Base-by-base conservation (phyloP, 495 filamentous ascomycete species). In the Aspergillus ostianus region DNA sequence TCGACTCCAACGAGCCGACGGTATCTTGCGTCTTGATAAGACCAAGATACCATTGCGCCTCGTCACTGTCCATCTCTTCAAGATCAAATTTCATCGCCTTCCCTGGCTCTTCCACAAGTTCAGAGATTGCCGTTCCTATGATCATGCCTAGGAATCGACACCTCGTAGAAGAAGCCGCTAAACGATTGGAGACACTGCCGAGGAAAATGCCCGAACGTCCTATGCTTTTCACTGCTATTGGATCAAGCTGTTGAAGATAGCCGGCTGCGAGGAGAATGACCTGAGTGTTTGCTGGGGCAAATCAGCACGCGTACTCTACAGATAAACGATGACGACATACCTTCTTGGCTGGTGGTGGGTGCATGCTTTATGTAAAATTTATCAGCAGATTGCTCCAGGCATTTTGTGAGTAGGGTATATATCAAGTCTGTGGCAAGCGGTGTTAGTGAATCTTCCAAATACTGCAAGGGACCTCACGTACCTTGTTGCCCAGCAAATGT, bases 131-230 rank as follows among this genome's bases (percentile, higher is more conserved):
- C 51, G 88, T 92, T 2, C 90, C 94, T 48, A 97, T 85, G 6
- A 90, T 77, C 90, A 99, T 97, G 0, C 94, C 95, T 4, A 99
- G 79, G 56, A 93, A 90, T 4, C 94, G 84, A 53, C 90, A 87
- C 56, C 86, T 81, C 15, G 78, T 77, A 50, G 93, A 91, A 20
- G 90, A 84, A 26, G 90, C 81, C 12, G 84, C 84, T n/a, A 99
- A 77, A 46, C 93, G 84, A 65, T 97, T 97, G 0, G 94, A 97
- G 27, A 98, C 84, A 27, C 85, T 82, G 61, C 83, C 90, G 6
- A 93, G 77, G 71, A 92, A 94, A 2, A 73, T 55, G 27, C 88
- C 83, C 15, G 92, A 91, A 32, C 86, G 85, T 58, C 90, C 80
- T 27, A 91, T 71, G 30, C 86, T 74, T 3, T 79, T 75, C 4